These are phyloP conservation scores for Leccinum uliginosum DNA, from an alignment of 768 basidiomycete species.

Conservation along the genomic window DNA sequence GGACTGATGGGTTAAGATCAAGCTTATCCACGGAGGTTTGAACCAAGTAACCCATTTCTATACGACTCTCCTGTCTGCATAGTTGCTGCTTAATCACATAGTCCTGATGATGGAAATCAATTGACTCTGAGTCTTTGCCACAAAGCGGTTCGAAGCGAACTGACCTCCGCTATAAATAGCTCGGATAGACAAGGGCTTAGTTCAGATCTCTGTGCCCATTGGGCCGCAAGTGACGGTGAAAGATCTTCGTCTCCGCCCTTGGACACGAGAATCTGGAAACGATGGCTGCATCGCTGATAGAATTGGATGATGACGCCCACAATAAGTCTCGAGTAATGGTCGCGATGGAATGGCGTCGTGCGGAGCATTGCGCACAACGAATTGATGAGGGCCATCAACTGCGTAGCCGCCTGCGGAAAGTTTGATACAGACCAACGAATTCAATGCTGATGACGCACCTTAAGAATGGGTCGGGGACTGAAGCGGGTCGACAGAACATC, in stretches of 20 bases:
- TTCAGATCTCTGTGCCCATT: conserved; percentile 86
- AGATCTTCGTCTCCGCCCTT: conserved; percentile 38
- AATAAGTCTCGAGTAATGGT: conserved; percentile 92
- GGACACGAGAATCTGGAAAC: conserved; percentile 72
- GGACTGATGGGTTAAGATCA: conserved; percentile 66
- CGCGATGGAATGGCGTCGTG: conserved; percentile 89
- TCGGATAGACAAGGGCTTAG: conserved; percentile 71
- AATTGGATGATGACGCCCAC: conserved; percentile 93
- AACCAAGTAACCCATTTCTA: conserved; percentile 67
- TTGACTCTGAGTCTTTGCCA: conserved; percentile 3
- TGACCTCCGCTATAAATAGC: conserved; percentile 49
- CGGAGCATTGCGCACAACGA: conserved; percentile 89
- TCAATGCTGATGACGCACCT: conserved; percentile 40
- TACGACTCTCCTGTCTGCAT: conserved; percentile 71
- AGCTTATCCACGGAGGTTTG: conserved; percentile 49
- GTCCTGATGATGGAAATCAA: conserved; percentile 31
- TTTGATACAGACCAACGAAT: neutral
- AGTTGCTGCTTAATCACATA: conserved; percentile 47
- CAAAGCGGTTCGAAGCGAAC: conserved; percentile 20
- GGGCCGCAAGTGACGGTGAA: conserved; percentile 52
- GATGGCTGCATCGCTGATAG: conserved; percentile 89
- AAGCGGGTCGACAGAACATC: conserved; percentile 65
- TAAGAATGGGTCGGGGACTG: conserved; percentile 71
- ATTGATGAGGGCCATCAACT: conserved; percentile 86
- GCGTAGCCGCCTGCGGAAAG: conserved; percentile 64